Evolutionary conservation across 2,329 filamentous ascomycete species (phyloP).

Genomic region (Penicillium sp.): DNA sequence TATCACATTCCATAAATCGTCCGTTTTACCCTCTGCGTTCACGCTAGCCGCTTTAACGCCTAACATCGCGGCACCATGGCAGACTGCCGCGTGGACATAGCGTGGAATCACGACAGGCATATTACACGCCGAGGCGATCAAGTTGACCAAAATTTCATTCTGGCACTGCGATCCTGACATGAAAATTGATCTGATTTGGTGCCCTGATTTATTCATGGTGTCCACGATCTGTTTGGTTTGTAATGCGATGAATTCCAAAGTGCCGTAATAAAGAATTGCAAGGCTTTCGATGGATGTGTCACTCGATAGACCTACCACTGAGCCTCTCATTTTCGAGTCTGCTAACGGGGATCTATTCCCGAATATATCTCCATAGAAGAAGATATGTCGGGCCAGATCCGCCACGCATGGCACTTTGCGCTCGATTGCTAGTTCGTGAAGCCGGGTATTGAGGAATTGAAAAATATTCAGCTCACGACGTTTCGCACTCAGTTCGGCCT

Average conservation of each 20-base stretch:
- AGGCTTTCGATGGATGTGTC: constrained; percentile 87
- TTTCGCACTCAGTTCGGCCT: constrained; percentile 79
- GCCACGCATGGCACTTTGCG: constrained; percentile 74
- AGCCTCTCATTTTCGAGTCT: constrained; percentile 89
- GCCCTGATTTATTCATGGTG: constrained; percentile 88
- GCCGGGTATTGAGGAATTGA: constrained; percentile 88
- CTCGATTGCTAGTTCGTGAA: constrained; percentile 74
- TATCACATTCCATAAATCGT: constrained; percentile 96
- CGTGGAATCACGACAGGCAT: constrained; percentile 93
- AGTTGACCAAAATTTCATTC: constrained; percentile 86
- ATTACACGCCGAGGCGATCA: constrained; percentile 86
- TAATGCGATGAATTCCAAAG: constrained; percentile 96
- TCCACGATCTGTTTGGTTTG: constrained; percentile 96
- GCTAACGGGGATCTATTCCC: constrained; percentile 94
- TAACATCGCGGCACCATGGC: constrained; percentile 95
- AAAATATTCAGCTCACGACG: constrained; percentile 88
- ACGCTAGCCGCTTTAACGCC: constrained; percentile 93
- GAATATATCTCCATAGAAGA: constrained; percentile 98
- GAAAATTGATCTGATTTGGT: constrained; percentile 90
- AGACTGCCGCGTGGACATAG: constrained; percentile 93
- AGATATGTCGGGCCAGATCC: constrained; percentile 89
- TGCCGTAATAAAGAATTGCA: constrained; percentile 89
- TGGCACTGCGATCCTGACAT: constrained; percentile 99
- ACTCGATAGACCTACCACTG: constrained; percentile 81
- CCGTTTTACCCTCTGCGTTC: constrained; percentile 74